phyloP scores from a whole-genome alignment of 192 early-diverging fungal species.

The Backusella circina region DNA sequence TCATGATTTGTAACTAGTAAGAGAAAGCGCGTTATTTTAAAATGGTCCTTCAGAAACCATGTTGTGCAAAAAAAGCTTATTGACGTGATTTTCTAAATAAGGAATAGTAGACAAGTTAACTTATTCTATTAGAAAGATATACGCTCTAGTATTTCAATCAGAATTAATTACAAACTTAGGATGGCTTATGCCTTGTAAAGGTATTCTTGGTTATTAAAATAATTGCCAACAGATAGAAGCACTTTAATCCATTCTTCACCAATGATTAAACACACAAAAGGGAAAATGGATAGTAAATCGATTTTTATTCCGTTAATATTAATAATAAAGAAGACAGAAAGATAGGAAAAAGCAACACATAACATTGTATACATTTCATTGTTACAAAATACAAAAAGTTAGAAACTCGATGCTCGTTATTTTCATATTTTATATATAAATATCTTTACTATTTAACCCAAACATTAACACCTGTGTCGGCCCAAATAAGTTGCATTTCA shows the following conservation, averaged over 20 bases:
- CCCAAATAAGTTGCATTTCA: slow-evolving; percentile 93
- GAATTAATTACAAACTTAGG: no score
- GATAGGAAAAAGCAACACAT: no score
- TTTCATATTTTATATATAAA: slow-evolving; percentile 5
- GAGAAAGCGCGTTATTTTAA: no score
- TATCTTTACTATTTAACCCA: slow-evolving; percentile 93
- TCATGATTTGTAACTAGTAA: neutral
- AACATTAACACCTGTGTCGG: slow-evolving; percentile 66
- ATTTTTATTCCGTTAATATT: no score
- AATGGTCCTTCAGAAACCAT: no score
- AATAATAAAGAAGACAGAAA: no score
- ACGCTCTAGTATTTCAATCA: no score
- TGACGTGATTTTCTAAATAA: neutral
- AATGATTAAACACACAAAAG: neutral
- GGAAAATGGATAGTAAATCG: no score
- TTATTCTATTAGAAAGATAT: no score
- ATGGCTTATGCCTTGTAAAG: neutral
- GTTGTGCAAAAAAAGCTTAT: neutral
- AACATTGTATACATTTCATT: no score
- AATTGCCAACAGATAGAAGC: neutral
- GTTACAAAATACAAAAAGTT: neutral
- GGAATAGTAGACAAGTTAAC: neutral
- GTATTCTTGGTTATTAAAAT: neutral
- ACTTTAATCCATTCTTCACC: neutral
- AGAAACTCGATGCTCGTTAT: neutral